Evolutionary conservation across 805 yeast species (phyloP), one percentile per base, ranked within the genome.

Genomic region (Kodamaea nitidulidarum): DNA sequence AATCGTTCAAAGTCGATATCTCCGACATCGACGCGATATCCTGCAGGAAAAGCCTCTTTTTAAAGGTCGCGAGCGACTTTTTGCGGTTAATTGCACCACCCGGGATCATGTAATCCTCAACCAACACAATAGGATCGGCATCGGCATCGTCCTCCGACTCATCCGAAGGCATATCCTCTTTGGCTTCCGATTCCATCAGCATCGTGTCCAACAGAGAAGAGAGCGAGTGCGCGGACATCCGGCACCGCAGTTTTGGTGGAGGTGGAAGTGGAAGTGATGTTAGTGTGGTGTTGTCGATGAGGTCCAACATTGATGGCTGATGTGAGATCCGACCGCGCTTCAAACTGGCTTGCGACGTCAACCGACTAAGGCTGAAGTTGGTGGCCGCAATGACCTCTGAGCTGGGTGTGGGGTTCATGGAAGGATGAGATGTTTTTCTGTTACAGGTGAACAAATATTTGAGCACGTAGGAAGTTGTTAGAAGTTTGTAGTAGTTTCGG

Each of bases 241-340:
- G 35, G n/a, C 32, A 18, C 17, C 40, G 47, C 11, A 52, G 44
- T 14, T 44, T 47, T 15, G 61, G 57, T 1, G 80, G 80, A 20
- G 77, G 80, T 1, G 78, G 73, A 14, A 75, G 55, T 7, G 80
- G 80, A 30, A 75, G 59, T 1, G 78, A 73, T 1, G 80, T 75
- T 28, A 75, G 54, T 5, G 65, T 65, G 4, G 70, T 65, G 41
- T 62, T 72, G 44, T 75, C 79, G 7, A 75, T 59, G 15, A 75
- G 60, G 46, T 75, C 79, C 16, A 75, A 51, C 42, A 63, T 60
- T 1, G 79, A 74, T 11, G 62, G 60, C 18, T 58, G 65, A 40
- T 58, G 60, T n/a, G 47, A 29, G 21, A 61, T 35, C 11, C 28
- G 14, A 14, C 29, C 41, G 25, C 34, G 32, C 8, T 31, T 28